phyloP scores from a whole-genome alignment of 768 basidiomycete genomes.

The Hypholoma sublateritium region DNA sequence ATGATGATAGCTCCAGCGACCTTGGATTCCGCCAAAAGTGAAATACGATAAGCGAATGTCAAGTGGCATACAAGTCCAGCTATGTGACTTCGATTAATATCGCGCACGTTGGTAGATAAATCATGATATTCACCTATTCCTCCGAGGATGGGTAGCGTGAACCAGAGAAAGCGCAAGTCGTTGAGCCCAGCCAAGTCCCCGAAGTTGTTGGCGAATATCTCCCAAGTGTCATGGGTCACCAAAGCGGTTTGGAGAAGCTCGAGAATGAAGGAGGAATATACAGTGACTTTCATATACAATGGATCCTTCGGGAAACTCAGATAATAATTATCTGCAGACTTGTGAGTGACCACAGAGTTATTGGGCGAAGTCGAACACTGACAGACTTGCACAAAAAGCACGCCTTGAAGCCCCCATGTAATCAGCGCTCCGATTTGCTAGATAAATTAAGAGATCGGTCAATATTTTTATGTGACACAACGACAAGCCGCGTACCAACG shows the following conservation, averaged over 20 bases:
- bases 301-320: conserved; percentile 29
- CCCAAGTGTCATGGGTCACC: conserved; percentile 25
- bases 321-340: conserved; percentile 28
- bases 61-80: conserved; percentile 27
- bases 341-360: background rate
- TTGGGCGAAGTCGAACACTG: conserved; percentile 6
- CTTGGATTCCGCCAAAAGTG: conserved; percentile 22
- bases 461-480: background rate
- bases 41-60: conserved; percentile 30
- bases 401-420: conserved; percentile 28
- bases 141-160: conserved; percentile 27
- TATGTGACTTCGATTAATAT: background rate
- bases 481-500: background rate
- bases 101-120: conserved; percentile 8
- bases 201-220: conserved; percentile 25
- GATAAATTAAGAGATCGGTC: conserved; percentile 1
- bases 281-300: conserved; percentile 22
- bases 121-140: conserved; percentile 20
- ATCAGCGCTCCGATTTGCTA: conserved; percentile 27
- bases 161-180: conserved; percentile 26
- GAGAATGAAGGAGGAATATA: conserved; percentile 23
- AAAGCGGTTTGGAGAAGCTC: conserved; percentile 30
- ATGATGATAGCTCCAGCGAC: conserved; percentile 19
- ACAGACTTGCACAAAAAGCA: conserved; percentile 33
- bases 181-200: conserved; percentile 22